Evolutionary conservation across 2,329 filamentous ascomycete species (phyloP).

Genomic region (Xenosphaeropsis pyriputrescens): DNA sequence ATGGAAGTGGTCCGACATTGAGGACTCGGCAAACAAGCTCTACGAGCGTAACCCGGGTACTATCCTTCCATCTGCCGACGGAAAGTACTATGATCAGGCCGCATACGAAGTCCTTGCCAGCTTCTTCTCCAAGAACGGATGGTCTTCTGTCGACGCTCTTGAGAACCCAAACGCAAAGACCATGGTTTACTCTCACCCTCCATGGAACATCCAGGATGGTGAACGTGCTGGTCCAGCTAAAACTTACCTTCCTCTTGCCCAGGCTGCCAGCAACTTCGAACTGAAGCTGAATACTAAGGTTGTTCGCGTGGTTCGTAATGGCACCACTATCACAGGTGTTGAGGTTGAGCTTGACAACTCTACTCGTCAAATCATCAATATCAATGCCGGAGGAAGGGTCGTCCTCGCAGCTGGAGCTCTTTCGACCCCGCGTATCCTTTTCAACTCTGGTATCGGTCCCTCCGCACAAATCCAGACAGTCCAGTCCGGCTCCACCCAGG

Average conservation of each 20-base stretch:
- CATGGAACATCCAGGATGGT: conserved; percentile 49
- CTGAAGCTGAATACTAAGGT: conserved; percentile 48
- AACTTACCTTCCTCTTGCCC: conserved; percentile 49
- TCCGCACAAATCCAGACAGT: conserved; percentile 1
- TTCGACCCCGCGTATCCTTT: conserved; percentile 5
- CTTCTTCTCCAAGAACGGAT: conserved; percentile 30
- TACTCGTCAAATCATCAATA: conserved; percentile 11
- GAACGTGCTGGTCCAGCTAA: conserved; percentile 52
- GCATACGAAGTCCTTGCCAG: conserved; percentile 44
- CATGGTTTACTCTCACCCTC: conserved; percentile 41
- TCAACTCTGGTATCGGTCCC: conserved; percentile 5
- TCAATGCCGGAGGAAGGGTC: conserved; percentile 2
- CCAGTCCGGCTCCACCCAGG: not conserved
- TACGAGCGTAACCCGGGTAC: conserved; percentile 56
- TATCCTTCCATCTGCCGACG: conserved; percentile 44
- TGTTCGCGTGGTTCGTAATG: conserved; percentile 42
- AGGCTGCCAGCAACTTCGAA: conserved; percentile 43
- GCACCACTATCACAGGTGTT: conserved; percentile 44
- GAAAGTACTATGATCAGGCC: conserved; percentile 45
- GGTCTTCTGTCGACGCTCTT: conserved; percentile 23
- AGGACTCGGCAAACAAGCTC: conserved; percentile 37
- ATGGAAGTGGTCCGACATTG: conserved; percentile 50
- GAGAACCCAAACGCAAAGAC: conserved; percentile 44
- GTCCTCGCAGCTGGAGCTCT: conserved; percentile 5
- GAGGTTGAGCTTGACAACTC: conserved; percentile 25